Evolutionary conservation across 176 grass and related monocot species (phyloP), one percentile per base, ranked within the genome.

Genomic region (Musa beccarii): DNA sequence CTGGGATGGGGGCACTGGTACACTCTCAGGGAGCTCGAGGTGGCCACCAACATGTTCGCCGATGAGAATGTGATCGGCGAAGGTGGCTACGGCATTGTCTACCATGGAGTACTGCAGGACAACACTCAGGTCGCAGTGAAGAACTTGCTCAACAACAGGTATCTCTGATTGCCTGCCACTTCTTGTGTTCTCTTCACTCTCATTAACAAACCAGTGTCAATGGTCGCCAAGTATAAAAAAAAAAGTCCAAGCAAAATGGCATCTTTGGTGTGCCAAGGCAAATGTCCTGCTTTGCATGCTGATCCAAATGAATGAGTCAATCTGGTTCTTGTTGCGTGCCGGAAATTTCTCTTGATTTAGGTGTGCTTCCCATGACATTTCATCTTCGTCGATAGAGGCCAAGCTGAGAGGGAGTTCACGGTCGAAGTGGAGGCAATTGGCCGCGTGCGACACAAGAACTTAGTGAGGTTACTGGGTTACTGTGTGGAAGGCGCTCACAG

Each of bases 1-100:
- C 81, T 91, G 75, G 94, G 88, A 10, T 98, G 94, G 90, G 94
- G 94, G 14, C 94, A 98, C 74, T 98, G 94, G 94, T 98, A 91
- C 94, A 98, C 94, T 74, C 89, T 98, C 53, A 86, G 88, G 0
- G 88, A 98, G 75, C 88, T 98, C 63, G 90, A 98, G 80, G 77
- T 85, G 63, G 90, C 90, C 71, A 98, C 94, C 19, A 79, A 73
- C 56, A 76, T 66, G 11, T 98, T 98, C 79, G 86, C 86, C 0
- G 85, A 87, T 24, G 82, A 98, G 55, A 87, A 90, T 73, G 88
- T 98, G 80, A 92, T 93, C 74, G 94, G 94, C n/a, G 94, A 98
- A 69, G 94, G 94, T 34, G 94, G 94, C 11, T 98, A 98, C 68
- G 90, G 94, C 64, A 91, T 93, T 81, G 94, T 98, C 8, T 98